Conservation (phyloP, 1,139 yeast genomes). For the Nadsonia commutata region DNA sequence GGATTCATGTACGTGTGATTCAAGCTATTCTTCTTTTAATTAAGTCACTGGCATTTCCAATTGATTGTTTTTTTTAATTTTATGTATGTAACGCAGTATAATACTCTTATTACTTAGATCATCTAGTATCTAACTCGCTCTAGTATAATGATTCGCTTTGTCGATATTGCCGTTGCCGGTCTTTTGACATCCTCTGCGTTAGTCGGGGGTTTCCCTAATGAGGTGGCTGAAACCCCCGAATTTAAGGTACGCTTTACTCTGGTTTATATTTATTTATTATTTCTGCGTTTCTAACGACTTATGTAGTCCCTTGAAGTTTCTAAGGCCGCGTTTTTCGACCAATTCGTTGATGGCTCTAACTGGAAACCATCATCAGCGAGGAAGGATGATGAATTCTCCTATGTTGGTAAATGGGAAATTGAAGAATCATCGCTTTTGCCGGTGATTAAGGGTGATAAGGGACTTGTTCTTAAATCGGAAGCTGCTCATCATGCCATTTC, state of each 20-base stretch:
- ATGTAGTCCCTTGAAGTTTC: conserved; percentile 6
- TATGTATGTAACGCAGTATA: no score
- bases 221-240: conserved; percentile 16
- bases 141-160: conserved; percentile 4
- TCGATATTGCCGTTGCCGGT: conserved; percentile 3
- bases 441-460: conserved; percentile 50
- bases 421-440: conserved; percentile 43
- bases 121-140: no score
- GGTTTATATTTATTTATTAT: neutral
- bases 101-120: no score
- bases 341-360: conserved; percentile 37
- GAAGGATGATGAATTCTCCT: conserved; percentile 38
- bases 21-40: no score
- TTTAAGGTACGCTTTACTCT: conserved; percentile 13
- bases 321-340: conserved; percentile 47
- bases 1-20: no score
- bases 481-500: conserved; percentile 77
- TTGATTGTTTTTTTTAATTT: no score
- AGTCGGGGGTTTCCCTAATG: conserved; percentile 6
- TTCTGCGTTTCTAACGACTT: neutral
- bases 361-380: conserved; percentile 56
- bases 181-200: conserved; percentile 6
- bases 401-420: conserved; percentile 61
- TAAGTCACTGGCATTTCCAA: no score
- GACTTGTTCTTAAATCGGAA: conserved; percentile 57